Evolutionary conservation across 306 rosid species (phyloP), one percentile per base, ranked within the genome.

Genomic region (Trifolium repens): DNA sequence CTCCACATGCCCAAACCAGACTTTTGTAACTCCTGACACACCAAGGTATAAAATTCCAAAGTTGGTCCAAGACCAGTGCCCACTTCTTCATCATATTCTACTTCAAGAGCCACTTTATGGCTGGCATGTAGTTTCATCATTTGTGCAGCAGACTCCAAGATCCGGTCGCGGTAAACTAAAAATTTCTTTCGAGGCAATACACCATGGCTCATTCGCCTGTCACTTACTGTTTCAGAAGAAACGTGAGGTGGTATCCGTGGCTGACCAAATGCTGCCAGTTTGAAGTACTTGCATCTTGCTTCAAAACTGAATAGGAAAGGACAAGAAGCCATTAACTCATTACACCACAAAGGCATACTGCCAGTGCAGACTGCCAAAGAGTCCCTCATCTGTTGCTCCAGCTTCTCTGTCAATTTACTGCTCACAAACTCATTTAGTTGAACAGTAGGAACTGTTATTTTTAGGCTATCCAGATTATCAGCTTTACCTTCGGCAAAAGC

Each of bases 61-160:
- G 99, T 96, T 9, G 98, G 99, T 70, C 99, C 99, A 77, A 92
- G 97, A 77, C 99, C 99, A 71, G 97, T 96, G 73, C 99, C 99
- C 70, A 96, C 99, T 84, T 96, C 99, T 78, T 92, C 98, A 61
- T 87, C 79, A 83, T 88, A 96, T 84, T 89, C 98, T 81, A 96
- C 96, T 87, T 92, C 99, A 79, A 96, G 92, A 76, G 87, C 87
- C 42, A 85, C 90, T 85, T 87, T 96, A 39, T 89, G 83, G 73
- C 71, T 54, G 27, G 91, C 97, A 90, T 87, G 84, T 79, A 76
- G 78, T 17, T 90, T 87, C 99, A 96, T 96, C 96, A 96, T 92
- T 81, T 92, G 71, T 69, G 89, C 76, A 84, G 99, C 99, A 82
- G 98, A 92, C 69, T 83, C 91, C 80, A 96, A 78, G 82, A 96